Percentiles rank a stretch among this genome's conserved stretches.
These are phyloP conservation scores for Chlamydomonas eustigma DNA, from an alignment of 139 green algal genomes.

Conservation along the genomic window DNA sequence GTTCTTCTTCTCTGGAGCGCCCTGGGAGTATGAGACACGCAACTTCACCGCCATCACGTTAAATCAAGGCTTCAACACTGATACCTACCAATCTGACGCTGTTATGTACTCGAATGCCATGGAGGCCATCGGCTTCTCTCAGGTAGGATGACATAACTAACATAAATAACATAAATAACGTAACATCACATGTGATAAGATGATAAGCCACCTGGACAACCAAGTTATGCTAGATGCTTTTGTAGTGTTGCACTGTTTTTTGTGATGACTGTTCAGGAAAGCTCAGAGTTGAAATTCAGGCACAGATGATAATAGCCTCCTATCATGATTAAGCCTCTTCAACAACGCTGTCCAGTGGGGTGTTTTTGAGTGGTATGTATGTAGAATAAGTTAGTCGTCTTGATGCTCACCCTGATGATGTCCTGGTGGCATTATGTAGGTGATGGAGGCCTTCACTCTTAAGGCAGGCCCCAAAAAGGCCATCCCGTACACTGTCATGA, in stretches of 20 bases:
- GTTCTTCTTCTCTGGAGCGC: neutral
- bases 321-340: neutral
- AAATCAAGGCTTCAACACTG: neutral
- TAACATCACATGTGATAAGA: neutral
- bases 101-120: neutral
- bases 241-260: neutral
- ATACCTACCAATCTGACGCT: neutral
- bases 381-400: neutral
- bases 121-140: neutral
- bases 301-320: neutral
- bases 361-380: neutral
- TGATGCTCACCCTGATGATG: neutral
- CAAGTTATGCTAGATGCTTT: neutral
- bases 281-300: neutral
- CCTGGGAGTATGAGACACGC: neutral
- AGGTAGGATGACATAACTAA: too few relatives aligned
- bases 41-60: neutral
- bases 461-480: neutral
- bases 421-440: neutral
- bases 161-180: too few relatives aligned
- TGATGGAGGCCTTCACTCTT: neutral
- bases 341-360: neutral
- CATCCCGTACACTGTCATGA: neutral
- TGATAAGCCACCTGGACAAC: neutral
- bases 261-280: neutral